A percentile compares a stretch with the other conserved stretches of the same genome.
These are phyloP conservation scores for Pleurotus djamor DNA, from an alignment of 768 basidiomycete species.

Conservation along the genomic window DNA sequence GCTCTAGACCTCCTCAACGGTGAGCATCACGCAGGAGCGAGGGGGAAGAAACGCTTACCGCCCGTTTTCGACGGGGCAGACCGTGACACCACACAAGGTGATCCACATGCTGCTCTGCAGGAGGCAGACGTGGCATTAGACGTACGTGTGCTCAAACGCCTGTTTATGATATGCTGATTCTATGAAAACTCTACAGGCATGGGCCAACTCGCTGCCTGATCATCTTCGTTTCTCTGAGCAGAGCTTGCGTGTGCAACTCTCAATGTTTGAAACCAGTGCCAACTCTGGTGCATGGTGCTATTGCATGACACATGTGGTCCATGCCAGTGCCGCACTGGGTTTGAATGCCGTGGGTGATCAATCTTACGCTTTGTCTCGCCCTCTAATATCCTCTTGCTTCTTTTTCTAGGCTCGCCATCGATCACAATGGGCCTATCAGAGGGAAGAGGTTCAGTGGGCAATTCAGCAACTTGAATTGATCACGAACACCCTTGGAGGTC, in stretches of 20 bases:
- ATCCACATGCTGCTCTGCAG: conserved; percentile 28
- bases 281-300: conserved; percentile 83
- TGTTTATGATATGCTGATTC: not conserved
- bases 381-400: not conserved
- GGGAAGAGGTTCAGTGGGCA: conserved; percentile 40
- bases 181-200: conserved; percentile 38
- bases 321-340: conserved; percentile 66
- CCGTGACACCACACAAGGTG: conserved; percentile 27
- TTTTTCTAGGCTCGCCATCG: conserved; percentile 35
- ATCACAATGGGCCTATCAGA: conserved; percentile 28
- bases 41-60: not conserved
- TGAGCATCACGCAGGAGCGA: conserved; percentile 22
- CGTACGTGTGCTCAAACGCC: conserved; percentile 22
- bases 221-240: conserved; percentile 71
- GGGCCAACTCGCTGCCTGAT: conserved; percentile 67
- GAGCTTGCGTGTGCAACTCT: conserved; percentile 63
- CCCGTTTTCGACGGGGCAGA: conserved; percentile 16
- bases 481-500: conserved; percentile 44
- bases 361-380: conserved; percentile 5
- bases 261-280: conserved; percentile 78
- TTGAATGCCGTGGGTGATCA: conserved; percentile 54
- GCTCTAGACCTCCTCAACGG: conserved; percentile 52
- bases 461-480: conserved; percentile 40
- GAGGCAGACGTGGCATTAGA: conserved; percentile 45
- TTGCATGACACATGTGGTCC: conserved; percentile 69